Evolutionary conservation across 129 eudicot genomes (phyloP).

Genomic region (Flaveria bidentis): DNA sequence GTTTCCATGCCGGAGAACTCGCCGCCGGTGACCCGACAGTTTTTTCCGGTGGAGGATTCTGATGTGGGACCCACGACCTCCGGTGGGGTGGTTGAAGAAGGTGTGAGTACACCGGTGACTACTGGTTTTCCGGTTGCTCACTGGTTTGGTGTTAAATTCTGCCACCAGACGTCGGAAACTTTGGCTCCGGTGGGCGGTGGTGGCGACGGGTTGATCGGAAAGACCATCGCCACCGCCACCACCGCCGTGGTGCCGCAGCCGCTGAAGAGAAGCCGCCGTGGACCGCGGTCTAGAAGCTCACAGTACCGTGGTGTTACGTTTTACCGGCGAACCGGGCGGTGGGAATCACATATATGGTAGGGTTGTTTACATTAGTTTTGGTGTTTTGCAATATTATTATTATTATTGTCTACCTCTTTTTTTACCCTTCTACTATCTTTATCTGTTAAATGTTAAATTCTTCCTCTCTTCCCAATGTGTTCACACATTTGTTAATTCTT

Average conservation of each 20-base stretch:
- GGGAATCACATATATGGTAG: constrained; percentile 98
- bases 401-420: neutral
- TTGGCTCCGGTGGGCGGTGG: constrained; percentile 14
- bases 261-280: constrained; percentile 87
- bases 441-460: neutral
- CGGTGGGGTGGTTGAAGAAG: constrained; percentile 30
- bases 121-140: constrained; percentile 62
- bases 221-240: constrained; percentile 5
- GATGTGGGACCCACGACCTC: constrained; percentile 41
- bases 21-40: constrained; percentile 67
- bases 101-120: constrained; percentile 5
- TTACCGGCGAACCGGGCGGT: constrained; percentile 98
- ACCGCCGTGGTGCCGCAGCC: constrained; percentile 55
- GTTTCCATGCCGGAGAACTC: constrained; percentile 41
- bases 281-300: constrained; percentile 93
- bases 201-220: constrained; percentile 30
- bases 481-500: constrained; percentile 3
- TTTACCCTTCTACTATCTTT: neutral
- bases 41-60: constrained; percentile 73
- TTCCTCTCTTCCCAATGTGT: constrained; percentile 12
- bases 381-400: neutral
- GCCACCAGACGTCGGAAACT: constrained; percentile 52
- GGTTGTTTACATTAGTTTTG: neutral
- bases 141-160: constrained; percentile 77
- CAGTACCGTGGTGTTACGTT: constrained; percentile 97